A percentile compares a stretch with the other conserved stretches of the same genome.
Conservation (phyloP, 1,284 basidiomycete species). For the Puccinia sorghi region DNA sequence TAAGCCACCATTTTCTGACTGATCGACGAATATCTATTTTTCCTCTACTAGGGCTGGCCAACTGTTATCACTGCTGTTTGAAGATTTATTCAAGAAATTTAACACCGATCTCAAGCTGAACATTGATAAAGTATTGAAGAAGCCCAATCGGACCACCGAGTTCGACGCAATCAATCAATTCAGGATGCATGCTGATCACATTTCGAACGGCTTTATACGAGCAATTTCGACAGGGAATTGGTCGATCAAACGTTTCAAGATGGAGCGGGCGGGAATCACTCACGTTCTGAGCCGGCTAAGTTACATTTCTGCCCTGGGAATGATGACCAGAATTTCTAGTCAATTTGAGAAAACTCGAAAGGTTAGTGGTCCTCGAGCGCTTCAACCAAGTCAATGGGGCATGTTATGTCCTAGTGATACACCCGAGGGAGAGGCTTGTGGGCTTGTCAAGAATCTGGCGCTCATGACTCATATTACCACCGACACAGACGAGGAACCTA, state of each 20-base stretch:
- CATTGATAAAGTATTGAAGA: conserved; percentile 98
- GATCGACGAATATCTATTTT: conserved; percentile 95
- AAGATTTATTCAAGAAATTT: conserved; percentile 99
- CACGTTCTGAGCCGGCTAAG: conserved; percentile 93
- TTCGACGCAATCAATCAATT: conserved; percentile 95
- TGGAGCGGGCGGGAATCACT: conserved; percentile 98
- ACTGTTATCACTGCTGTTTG: conserved; percentile 89
- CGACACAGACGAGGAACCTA: conserved; percentile 93
- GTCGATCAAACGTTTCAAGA: conserved; percentile 99
- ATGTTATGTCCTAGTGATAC: conserved; percentile 98
- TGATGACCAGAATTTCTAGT: conserved; percentile 99
- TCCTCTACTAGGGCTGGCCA: conserved; percentile 87
- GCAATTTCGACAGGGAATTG: conserved; percentile 99
- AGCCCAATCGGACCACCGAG: conserved; percentile 88
- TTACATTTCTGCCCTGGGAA: conserved; percentile 96
- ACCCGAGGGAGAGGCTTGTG: conserved; percentile 98
- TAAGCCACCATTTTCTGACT: conserved; percentile 78
- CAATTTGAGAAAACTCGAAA: conserved; percentile 99
- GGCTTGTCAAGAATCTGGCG: conserved; percentile 96
- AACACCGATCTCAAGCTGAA: conserved; percentile 92
- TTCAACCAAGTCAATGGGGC: conserved; percentile 99
- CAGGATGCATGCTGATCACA: conserved; percentile 80
- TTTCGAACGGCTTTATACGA: conserved; percentile 93
- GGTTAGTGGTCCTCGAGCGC: conserved; percentile 92
- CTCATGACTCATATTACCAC: conserved; percentile 99